Conservation (phyloP, 129 eudicot species). For the Flaveria bidentis region DNA sequence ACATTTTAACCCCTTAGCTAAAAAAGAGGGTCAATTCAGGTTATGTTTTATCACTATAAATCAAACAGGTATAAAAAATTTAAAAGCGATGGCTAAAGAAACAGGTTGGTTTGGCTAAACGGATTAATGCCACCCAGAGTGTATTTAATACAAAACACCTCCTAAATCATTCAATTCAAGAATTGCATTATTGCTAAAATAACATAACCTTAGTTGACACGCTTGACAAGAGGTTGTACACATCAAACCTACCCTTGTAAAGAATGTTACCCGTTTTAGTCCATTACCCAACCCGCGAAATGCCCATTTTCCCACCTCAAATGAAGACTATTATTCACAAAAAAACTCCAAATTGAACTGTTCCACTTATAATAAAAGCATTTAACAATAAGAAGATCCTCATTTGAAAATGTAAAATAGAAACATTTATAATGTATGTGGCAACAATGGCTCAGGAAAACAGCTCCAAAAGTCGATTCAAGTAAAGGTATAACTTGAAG, state of each 20-base stretch:
- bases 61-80: too few species aligned
- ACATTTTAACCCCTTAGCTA: neutral
- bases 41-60: too few species aligned
- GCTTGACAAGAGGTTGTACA: neutral
- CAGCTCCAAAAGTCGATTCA: slow-evolving; percentile 7
- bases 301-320: slow-evolving; percentile 10
- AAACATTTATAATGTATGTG: neutral
- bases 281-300: neutral
- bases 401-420: too few species aligned
- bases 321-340: neutral
- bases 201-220: neutral
- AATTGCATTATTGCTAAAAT: neutral
- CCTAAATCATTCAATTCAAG: neutral
- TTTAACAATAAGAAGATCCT: too few species aligned
- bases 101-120: neutral
- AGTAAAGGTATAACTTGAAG: neutral
- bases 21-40: neutral
- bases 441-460: neutral
- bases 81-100: neutral
- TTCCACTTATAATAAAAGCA: too few species aligned
- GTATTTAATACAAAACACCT: neutral
- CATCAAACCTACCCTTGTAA: neutral
- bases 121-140: neutral
- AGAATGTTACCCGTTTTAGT: neutral
- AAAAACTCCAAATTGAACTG: neutral